Conservation (phyloP, 73 alveolate species). For the Paramecium primaurelia region DNA sequence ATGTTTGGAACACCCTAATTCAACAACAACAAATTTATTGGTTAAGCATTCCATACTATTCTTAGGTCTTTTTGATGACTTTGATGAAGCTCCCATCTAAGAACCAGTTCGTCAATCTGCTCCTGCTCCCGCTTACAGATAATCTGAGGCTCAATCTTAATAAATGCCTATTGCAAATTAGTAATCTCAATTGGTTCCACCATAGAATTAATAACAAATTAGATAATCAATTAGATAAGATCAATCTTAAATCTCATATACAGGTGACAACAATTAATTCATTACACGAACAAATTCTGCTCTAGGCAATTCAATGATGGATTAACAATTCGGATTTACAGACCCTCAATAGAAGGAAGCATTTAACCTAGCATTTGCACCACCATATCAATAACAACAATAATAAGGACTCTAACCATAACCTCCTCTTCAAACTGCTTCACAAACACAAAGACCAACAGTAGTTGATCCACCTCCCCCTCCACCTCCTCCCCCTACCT, state of each 20-base stretch:
- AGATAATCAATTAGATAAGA: neutral
- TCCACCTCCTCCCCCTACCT: neutral
- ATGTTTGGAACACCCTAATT: slow-evolving; percentile 33
- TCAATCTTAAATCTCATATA: neutral
- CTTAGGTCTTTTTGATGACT: slow-evolving; percentile 25
- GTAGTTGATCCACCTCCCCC: neutral
- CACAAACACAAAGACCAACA: neutral
- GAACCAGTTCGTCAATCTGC: neutral
- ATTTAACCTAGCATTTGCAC: neutral
- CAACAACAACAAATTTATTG: neutral
- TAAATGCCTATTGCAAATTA: neutral
- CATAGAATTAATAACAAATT: neutral
- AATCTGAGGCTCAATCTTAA: neutral
- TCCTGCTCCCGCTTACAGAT: neutral
- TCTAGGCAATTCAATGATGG: neutral
- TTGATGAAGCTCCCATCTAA: slow-evolving; percentile 22
- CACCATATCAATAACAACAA: neutral
- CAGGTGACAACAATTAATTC: neutral
- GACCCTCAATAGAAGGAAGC: neutral
- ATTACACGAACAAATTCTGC: neutral
- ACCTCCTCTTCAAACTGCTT: neutral
- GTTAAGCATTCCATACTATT: neutral
- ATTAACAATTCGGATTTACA: neutral
- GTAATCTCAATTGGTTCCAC: neutral
- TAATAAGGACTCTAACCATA: neutral